These are phyloP conservation scores for Uromyces viciae-fabae DNA, from an alignment of 1,284 basidiomycete genomes.

Conservation along the genomic window DNA sequence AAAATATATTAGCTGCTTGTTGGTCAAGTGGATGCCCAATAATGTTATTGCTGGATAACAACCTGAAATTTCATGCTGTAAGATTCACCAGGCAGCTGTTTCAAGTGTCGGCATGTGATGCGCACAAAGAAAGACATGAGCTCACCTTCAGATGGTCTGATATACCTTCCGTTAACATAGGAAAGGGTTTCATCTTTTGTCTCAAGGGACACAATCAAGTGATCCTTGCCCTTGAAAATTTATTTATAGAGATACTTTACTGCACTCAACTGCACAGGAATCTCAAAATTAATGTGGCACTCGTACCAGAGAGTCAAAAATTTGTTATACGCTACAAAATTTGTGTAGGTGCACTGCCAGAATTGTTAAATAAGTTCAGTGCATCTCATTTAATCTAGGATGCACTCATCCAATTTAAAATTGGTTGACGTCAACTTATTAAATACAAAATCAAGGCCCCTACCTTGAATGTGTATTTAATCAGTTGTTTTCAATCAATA, in stretches of 20 bases:
- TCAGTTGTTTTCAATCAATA: no score
- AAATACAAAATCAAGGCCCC: no score
- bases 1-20: background rate
- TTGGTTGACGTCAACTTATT: no score
- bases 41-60: background rate
- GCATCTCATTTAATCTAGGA: no score
- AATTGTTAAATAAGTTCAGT: no score
- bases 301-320: conserved; percentile 53
- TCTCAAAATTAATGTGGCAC: conserved; percentile 61
- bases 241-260: conserved; percentile 61
- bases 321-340: conserved; percentile 57
- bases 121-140: conserved; percentile 50
- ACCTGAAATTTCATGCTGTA: conserved; percentile 54
- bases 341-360: conserved; percentile 51
- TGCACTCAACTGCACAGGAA: conserved; percentile 52
- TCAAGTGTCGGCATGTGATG: conserved; percentile 56
- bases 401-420: no score
- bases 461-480: no score
- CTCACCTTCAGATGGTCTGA: conserved; percentile 15
- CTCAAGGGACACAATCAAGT: conserved; percentile 50
- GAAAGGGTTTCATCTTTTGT: background rate
- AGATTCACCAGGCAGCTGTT: conserved; percentile 55
- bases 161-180: background rate
- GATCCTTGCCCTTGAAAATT: conserved; percentile 59
- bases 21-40: background rate